A percentile compares a stretch with the other conserved stretches of the same genome.
Conservation (phyloP, 2,329 filamentous ascomycete species). For the Boeremia lycopersici region DNA sequence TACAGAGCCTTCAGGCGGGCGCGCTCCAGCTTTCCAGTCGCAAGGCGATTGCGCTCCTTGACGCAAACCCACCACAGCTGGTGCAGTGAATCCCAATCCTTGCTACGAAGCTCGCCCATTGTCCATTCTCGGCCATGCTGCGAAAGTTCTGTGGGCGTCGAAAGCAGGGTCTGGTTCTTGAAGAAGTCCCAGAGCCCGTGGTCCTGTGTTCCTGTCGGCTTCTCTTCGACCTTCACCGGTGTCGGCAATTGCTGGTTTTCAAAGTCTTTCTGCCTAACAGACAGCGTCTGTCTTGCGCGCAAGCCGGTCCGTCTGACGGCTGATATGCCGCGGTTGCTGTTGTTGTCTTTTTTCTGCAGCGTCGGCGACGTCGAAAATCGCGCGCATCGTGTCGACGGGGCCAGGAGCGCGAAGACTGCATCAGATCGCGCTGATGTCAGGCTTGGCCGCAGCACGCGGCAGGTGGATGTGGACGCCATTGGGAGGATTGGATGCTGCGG, state of each 20-base stretch:
- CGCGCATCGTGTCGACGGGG: conserved; percentile 32
- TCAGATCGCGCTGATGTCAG: conserved; percentile 25
- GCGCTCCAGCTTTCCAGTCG: conserved; percentile 76
- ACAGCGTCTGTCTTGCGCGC: conserved; percentile 70
- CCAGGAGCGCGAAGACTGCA: conserved; percentile 34
- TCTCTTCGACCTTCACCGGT: conserved; percentile 68
- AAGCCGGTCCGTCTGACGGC: conserved; percentile 75
- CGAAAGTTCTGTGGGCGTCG: conserved; percentile 72
- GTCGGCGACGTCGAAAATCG: conserved; percentile 58
- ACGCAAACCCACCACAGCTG: conserved; percentile 92
- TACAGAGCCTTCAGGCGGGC: conserved; percentile 71
- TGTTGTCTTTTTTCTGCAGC: conserved; percentile 72
- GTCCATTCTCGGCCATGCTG: conserved; percentile 81
- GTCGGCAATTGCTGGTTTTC: conserved; percentile 62
- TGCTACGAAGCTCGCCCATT: conserved; percentile 81
- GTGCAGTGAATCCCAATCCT: conserved; percentile 94
- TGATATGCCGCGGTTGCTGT: conserved; percentile 80
- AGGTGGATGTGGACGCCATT: conserved; percentile 40
- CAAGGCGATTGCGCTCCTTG: conserved; percentile 86
- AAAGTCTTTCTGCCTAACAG: conserved; percentile 68
- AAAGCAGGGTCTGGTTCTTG: conserved; percentile 69
- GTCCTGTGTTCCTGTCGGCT: conserved; percentile 67
- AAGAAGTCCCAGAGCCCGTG: conserved; percentile 97
- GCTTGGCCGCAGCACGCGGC: conserved; percentile 35
- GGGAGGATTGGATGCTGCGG: conserved; percentile 24